phyloP scores from a whole-genome alignment of 192 early-diverging fungal genomes.

The Ambispora gerdemannii region DNA sequence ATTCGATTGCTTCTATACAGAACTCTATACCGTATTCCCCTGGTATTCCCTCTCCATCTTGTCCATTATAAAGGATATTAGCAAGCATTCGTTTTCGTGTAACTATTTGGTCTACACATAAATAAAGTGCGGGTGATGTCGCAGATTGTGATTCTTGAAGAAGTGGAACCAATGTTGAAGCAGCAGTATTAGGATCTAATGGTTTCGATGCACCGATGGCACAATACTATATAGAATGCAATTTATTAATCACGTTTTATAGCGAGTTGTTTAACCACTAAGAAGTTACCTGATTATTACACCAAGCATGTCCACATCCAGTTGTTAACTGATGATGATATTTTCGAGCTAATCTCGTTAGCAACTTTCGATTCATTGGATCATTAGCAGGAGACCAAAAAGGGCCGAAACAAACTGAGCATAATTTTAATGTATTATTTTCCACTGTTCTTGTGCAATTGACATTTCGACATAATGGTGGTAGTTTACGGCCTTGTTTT shows the following conservation, averaged over 20 bases:
- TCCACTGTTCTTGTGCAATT: conserved; percentile 60
- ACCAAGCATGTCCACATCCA: conserved; percentile 70
- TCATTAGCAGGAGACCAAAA: conserved; percentile 78
- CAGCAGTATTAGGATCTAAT: conserved; percentile 64
- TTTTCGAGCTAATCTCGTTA: conserved; percentile 63
- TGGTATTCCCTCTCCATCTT: conserved; percentile 26
- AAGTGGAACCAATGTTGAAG: conserved; percentile 49
- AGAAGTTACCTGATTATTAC: conserved; percentile 55
- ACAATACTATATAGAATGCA: conserved; percentile 37
- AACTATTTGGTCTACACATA: conserved; percentile 64
- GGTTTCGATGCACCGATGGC: conserved; percentile 36
- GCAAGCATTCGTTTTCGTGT: conserved; percentile 49
- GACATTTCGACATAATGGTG: conserved; percentile 66
- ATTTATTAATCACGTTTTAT: conserved; percentile 23
- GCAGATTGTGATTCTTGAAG: conserved; percentile 42
- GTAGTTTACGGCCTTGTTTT: conserved; percentile 53
- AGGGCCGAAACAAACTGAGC: conserved; percentile 76
- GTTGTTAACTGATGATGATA: conserved; percentile 75
- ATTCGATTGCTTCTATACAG: conserved; percentile 66
- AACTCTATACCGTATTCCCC: conserved; percentile 51
- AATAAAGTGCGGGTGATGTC: conserved; percentile 39
- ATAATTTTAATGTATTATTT: conserved; percentile 61
- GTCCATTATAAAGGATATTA: conserved; percentile 34
- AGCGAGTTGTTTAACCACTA: not conserved
- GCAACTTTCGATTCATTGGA: conserved; percentile 68